Percentiles rank a stretch among this genome's conserved stretches.
Conservation (phyloP, 768 basidiomycete genomes). For the Russula griseocarnosa region DNA sequence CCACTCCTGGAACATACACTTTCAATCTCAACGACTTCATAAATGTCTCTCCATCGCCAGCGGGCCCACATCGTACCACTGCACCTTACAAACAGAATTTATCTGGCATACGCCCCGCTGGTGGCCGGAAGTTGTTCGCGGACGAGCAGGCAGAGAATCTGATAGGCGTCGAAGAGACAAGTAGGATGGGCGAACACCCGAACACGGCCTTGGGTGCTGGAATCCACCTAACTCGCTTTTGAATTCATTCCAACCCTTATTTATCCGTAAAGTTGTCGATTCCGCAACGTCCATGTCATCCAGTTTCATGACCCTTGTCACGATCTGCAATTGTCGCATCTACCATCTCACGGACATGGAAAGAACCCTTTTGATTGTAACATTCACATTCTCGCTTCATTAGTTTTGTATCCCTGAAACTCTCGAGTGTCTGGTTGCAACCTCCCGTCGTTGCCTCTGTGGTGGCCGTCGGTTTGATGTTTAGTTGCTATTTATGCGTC, state of each 20-base stretch:
- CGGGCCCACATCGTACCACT: constrained; percentile 22
- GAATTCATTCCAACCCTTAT: constrained; percentile 12
- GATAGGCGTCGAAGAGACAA: constrained; percentile 18
- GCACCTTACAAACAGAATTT: constrained; percentile 24
- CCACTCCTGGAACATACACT: constrained; percentile 28
- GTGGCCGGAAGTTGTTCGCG: constrained; percentile 28
- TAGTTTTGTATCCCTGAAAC: constrained; percentile 25
- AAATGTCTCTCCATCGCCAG: constrained; percentile 30
- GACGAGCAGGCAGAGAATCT: constrained; percentile 27
- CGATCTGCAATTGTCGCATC: constrained; percentile 31
- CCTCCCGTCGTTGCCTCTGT: not conserved
- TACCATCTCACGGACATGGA: constrained; percentile 29
- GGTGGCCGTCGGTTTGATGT: constrained; percentile 17
- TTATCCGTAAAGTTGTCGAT: constrained; percentile 27
- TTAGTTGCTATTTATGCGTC: constrained; percentile 21
- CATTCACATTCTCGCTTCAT: constrained; percentile 6
- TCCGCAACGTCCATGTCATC: constrained; percentile 20
- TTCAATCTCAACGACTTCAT: constrained; percentile 31
- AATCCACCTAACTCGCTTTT: constrained; percentile 27
- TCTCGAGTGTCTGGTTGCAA: constrained; percentile 15
- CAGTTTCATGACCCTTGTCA: constrained; percentile 25
- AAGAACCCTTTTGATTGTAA: constrained; percentile 28
- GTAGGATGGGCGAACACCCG: constrained; percentile 17
- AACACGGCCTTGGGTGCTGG: constrained; percentile 27
- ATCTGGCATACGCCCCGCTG: constrained; percentile 26